phyloP scores from a whole-genome alignment of 208 protist genomes.

The Crithidia thermophila region DNA sequence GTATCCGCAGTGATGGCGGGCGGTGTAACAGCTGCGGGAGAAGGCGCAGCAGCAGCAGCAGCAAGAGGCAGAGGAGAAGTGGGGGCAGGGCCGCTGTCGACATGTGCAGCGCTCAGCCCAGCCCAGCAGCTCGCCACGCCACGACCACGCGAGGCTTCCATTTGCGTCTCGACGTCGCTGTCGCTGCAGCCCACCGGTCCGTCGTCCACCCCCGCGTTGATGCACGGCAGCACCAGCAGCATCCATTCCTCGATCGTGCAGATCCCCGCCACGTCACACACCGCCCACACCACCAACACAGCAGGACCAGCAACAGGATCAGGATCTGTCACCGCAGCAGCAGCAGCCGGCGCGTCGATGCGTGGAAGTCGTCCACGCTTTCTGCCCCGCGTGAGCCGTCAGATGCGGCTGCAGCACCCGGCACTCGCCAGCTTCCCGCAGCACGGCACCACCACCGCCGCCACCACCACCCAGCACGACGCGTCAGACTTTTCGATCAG shows the following conservation, averaged over 20 bases:
- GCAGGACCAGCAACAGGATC: not conserved
- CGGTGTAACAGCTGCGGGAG: not conserved
- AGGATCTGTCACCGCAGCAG: not conserved
- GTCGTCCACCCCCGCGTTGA: not conserved
- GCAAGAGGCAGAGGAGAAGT: too few species aligned
- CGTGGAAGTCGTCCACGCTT: constrained; percentile 1
- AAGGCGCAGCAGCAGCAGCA: not conserved
- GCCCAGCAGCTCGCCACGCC: constrained; percentile 14
- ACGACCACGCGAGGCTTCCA: not conserved
- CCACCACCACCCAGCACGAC: not conserved
- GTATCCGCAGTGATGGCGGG: not conserved
- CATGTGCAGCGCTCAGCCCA: too few species aligned
- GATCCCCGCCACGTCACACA: too few species aligned
- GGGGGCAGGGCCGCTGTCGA: too few species aligned
- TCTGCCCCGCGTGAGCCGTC: not conserved
- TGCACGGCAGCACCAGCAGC: constrained; percentile 11
- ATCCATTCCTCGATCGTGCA: too few species aligned
- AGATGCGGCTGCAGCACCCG: not conserved
- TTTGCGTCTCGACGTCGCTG: not conserved
- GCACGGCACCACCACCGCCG: not conserved
- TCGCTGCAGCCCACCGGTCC: not conserved
- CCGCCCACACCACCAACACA: too few species aligned
- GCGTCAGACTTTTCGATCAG: not conserved
- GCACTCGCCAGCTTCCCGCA: too few species aligned
- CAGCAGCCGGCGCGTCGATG: not conserved